Base-by-base conservation (phyloP, 2,329 filamentous ascomycete species). In the Xylariaceae sp. region DNA sequence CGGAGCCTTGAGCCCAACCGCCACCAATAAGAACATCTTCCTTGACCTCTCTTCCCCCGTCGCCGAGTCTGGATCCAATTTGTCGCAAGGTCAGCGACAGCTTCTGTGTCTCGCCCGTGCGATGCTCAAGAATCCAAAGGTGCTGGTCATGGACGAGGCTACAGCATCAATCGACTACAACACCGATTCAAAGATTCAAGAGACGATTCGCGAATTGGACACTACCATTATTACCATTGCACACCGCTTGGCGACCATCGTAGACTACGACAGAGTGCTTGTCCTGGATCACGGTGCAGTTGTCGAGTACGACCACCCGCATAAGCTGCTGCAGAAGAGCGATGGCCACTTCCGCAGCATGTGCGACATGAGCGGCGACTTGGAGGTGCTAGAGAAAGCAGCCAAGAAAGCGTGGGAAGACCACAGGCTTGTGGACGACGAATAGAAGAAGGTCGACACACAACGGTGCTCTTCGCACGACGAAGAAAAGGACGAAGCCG, bases 111-210 rank as follows among this genome's bases (percentile, higher is more conserved):
- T 99, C 10, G 94, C 93, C 0, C 87, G 94, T 50, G 94, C 94
- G 0, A 83, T 99, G 60, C 86, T 99, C 57, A 97, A 96, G 73
- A 83, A 84, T 33, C 92, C 94, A 0, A 92, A 89, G 59, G 91
- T 99, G 1, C 78, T 99, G n/a, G 87, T 99, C 66, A 97, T 99
- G 94, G 94, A 99, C 71, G 94, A 99, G 75, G 94, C 94, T 1
- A 99, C 94, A 0, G 94, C 94, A 0, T 96, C 90, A 0, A 97
- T 99, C 65, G 94, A 99, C 73, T 97, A 97, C 71, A 88, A 86
- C 5, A 99, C 94, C 2, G 94, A 99, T 65, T 80, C 87, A 45
- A 97, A 96, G 75, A 97, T 99, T 61, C 94, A 99, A 72, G 90
- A 90, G 63, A 97, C 94, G 0, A 92, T 99, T 55, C 87, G 91